phyloP scores from a whole-genome alignment of 1,284 basidiomycete species.

The Xerocomus alliaceus region DNA sequence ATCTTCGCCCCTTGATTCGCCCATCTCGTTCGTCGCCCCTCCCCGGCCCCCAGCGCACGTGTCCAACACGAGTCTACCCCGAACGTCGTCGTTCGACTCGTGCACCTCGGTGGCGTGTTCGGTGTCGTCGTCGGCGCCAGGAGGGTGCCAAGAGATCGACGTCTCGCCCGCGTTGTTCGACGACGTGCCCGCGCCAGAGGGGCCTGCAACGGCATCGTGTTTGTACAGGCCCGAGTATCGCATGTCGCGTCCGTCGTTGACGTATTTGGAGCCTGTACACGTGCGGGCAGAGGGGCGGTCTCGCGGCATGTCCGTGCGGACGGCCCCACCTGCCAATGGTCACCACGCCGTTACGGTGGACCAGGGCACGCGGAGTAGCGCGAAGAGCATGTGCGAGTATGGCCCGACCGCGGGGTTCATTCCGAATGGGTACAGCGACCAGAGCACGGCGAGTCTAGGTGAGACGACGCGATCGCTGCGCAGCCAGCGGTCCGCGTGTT shows the following conservation, averaged over 20 bases:
- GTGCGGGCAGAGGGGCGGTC: constrained; percentile 16
- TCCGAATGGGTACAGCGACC: constrained; percentile 17
- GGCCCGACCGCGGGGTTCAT: constrained; percentile 42
- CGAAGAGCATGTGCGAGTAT: constrained; percentile 11
- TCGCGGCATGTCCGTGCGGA: not conserved
- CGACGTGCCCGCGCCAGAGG: constrained; percentile 59
- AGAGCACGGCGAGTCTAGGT: constrained; percentile 15
- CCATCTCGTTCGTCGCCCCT: constrained; percentile 12
- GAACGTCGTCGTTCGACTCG: constrained; percentile 22
- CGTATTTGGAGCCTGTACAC: constrained; percentile 38
- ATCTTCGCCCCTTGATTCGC: constrained; percentile 16
- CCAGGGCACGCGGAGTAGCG: not conserved
- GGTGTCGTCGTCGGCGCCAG: constrained; percentile 13
- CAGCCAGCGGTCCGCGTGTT: constrained; percentile 24
- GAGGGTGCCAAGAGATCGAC: constrained; percentile 46
- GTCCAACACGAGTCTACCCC: constrained; percentile 12
- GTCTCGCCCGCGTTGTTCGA: constrained; percentile 72
- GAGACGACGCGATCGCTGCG: constrained; percentile 15
- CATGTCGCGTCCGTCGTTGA: constrained; percentile 24
- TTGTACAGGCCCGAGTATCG: constrained; percentile 38
- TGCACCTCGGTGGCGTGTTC: constrained; percentile 23
- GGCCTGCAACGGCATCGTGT: constrained; percentile 54
- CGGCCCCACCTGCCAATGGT: not conserved
- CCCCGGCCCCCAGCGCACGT: constrained; percentile 2
- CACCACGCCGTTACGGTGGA: constrained; percentile 1